Evolutionary conservation across 148 eudicot species (phyloP), one percentile per base, ranked within the genome.

Genomic region (Camellia granthamiana): DNA sequence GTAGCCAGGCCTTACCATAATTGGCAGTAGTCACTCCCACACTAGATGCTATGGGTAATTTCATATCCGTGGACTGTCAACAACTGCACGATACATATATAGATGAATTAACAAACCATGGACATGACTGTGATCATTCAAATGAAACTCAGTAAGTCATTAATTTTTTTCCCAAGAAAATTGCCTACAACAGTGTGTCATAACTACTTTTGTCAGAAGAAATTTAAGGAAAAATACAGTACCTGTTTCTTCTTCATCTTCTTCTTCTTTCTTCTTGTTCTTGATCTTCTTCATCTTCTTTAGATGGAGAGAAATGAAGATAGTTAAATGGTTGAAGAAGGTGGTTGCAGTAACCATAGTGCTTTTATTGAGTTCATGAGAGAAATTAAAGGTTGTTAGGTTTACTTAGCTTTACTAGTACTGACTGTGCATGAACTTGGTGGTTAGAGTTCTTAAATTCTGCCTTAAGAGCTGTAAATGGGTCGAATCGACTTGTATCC

Each of bases 381-480:
- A 49, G 23, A 77, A n/a, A 77, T 76, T 9, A 18, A 30, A 64
- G 52, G 58, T 46, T 19, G 79, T 77, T 77, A 77, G 78, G 78
- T 76, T 62, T 76, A 43, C 55, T 61, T 76, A 76, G 38, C 79
- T 63, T 66, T 77, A 47, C 19, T 49, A 76, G 69, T 62, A 30
- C 38, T 30, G 78, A 76, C 78, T 7, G 51, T 75, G 67, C 78
- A 76, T 61, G 78, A 38, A 13, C 3, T 38, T 41, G 66, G 78
- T 76, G 23, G 78, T 76, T 76, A 76, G 78, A 76, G 21, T 75
- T 76, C 69, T 60, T 76, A 60, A 61, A 76, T 75, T 56, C 69
- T 44, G 56, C 6, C 18, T n/a, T 5, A 30, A 71, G 23, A 49
- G 56, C 56, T 38, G 9, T 67, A 67, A 65, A 65, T 30, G 43